Conservation (phyloP, 257 asterid species). For the Coffea eugenioides region DNA sequence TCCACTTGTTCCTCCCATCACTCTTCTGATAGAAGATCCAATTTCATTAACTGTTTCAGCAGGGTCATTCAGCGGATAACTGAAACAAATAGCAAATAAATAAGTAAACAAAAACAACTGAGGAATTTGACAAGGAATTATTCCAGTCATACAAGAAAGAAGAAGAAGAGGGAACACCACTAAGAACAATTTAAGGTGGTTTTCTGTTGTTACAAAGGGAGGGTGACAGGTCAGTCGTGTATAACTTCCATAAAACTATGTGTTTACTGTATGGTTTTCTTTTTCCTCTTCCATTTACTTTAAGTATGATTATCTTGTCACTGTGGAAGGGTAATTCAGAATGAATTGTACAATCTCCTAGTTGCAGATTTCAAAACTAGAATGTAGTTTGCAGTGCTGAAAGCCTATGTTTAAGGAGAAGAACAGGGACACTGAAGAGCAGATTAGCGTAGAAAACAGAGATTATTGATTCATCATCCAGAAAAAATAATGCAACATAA, state of each 20-base stretch:
- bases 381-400: neutral
- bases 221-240: neutral
- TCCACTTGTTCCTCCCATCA: constrained; percentile 99
- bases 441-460: neutral
- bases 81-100: constrained; percentile 35
- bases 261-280: neutral
- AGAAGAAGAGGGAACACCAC: neutral
- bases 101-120: constrained; percentile 5
- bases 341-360: neutral
- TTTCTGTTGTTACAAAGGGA: neutral
- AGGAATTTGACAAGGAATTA: constrained; percentile 1
- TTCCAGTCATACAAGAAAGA: neutral
- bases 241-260: neutral
- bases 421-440: neutral
- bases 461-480: neutral
- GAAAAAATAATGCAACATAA: neutral
- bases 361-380: neutral
- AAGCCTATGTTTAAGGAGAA: neutral
- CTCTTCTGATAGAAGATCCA: constrained; percentile 81
- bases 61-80: constrained; percentile 96
- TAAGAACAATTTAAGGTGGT: neutral
- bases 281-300: neutral
- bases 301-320: neutral
- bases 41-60: constrained; percentile 79
- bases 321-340: neutral